Conservation (phyloP, 1,139 yeast genomes). For the Nakaseomyces sp. region DNA sequence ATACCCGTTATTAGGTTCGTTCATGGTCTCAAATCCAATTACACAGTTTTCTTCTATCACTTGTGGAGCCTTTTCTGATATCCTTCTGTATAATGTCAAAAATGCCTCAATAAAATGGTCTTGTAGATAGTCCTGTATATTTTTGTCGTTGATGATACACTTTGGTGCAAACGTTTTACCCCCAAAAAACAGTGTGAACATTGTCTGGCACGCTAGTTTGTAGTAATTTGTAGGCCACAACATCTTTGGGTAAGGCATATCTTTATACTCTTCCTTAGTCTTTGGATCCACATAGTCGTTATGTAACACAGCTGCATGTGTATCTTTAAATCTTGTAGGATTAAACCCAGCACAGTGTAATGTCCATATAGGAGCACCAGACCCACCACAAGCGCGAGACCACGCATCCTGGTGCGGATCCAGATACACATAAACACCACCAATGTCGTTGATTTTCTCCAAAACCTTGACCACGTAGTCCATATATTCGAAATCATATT, state of each 20-base stretch:
- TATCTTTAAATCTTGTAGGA: slow-evolving; percentile 55
- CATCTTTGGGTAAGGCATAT: slow-evolving; percentile 61
- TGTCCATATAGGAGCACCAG: slow-evolving; percentile 96
- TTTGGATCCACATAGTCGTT: slow-evolving; percentile 37
- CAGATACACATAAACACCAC: slow-evolving; percentile 71
- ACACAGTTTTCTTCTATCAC: slow-evolving; percentile 43
- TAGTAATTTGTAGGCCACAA: slow-evolving; percentile 87
- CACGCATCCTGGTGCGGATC: slow-evolving; percentile 95
- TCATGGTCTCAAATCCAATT: slow-evolving; percentile 76
- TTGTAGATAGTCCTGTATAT: slow-evolving; percentile 74
- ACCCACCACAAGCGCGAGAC: slow-evolving; percentile 88
- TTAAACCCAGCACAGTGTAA: slow-evolving; percentile 88
- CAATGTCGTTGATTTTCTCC: slow-evolving; percentile 47
- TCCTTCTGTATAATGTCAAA: slow-evolving; percentile 43
- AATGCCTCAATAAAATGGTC: slow-evolving; percentile 51
- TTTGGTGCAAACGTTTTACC: slow-evolving; percentile 67
- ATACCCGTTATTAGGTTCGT: slow-evolving; percentile 73
- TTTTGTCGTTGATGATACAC: slow-evolving; percentile 56
- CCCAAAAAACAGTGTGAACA: slow-evolving; percentile 81
- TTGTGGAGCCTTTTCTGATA: slow-evolving; percentile 43
- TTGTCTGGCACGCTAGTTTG: slow-evolving; percentile 64
- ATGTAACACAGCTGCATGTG: slow-evolving; percentile 74
- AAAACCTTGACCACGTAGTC: slow-evolving; percentile 60
- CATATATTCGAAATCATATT: slow-evolving; percentile 69
- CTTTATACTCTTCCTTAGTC: slow-evolving; percentile 17